Evolutionary conservation across 2,329 filamentous ascomycete genomes (phyloP).

Genomic region (Colletotrichum lentis): DNA sequence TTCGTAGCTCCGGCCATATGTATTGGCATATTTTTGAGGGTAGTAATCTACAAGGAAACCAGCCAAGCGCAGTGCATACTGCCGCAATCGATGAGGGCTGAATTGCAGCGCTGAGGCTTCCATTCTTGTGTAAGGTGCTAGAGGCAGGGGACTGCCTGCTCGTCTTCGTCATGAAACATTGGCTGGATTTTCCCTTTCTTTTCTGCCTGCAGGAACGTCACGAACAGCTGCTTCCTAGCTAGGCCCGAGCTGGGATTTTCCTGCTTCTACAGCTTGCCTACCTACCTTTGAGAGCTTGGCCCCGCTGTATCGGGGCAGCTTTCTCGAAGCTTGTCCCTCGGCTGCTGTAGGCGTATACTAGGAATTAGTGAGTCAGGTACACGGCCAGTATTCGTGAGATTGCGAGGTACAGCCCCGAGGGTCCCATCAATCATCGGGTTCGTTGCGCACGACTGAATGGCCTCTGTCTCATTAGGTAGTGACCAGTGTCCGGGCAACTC

Average conservation of each 20-base stretch:
- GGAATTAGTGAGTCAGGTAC: background rate
- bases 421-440: background rate
- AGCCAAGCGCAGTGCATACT: background rate
- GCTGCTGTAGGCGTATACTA: constrained; percentile 4
- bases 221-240: constrained; percentile 13
- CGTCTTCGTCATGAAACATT: constrained; percentile 18
- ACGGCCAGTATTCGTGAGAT: background rate
- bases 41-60: constrained; percentile 31
- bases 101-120: background rate
- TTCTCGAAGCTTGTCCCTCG: constrained; percentile 27
- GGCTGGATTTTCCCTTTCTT: constrained; percentile 11
- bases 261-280: constrained; percentile 9
- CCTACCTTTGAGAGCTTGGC: constrained; percentile 20
- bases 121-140: constrained; percentile 1
- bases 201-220: background rate
- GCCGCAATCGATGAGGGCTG: background rate
- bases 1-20: constrained; percentile 36
- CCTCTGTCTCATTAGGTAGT: background rate
- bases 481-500: background rate
- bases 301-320: constrained; percentile 20
- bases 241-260: constrained; percentile 26
- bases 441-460: background rate
- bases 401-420: background rate
- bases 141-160: constrained; percentile 29
- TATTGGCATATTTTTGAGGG: constrained; percentile 28